A percentile compares a stretch with the other conserved stretches of the same genome.
Evolutionary conservation across 345 rosid species (phyloP).

Genomic region (Eucalyptus viminalis): DNA sequence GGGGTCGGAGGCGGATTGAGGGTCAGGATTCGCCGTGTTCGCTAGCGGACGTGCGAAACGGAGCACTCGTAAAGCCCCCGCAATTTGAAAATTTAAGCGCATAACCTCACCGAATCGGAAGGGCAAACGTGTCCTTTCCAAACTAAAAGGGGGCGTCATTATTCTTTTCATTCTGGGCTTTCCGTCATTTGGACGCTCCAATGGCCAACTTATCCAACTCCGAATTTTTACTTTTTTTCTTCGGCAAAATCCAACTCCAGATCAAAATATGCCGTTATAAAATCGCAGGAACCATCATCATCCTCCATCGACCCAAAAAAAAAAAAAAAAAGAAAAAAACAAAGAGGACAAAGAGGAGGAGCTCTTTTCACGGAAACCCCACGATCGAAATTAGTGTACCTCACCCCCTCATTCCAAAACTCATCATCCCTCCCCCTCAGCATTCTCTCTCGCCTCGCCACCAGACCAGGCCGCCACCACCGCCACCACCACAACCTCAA

Average conservation of each 20-base stretch:
- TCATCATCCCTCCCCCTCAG: background rate
- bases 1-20: background rate
- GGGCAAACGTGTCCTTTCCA: background rate
- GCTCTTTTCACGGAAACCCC: background rate
- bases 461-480: background rate
- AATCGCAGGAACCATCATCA: background rate
- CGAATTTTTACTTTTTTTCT: no score
- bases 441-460: background rate
- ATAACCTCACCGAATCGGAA: background rate
- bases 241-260: background rate
- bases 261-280: background rate
- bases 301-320: background rate
- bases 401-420: no score
- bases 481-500: background rate
- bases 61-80: background rate
- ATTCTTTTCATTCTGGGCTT: background rate
- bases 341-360: background rate
- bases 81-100: background rate
- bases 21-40: background rate
- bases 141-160: background rate
- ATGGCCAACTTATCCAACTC: background rate
- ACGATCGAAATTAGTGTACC: no score
- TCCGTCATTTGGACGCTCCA: background rate
- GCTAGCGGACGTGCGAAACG: background rate
- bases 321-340: rapidly evolving